phyloP scores from a whole-genome alignment of 2,329 filamentous ascomycete species.

The Blastomyces gilchristii region DNA sequence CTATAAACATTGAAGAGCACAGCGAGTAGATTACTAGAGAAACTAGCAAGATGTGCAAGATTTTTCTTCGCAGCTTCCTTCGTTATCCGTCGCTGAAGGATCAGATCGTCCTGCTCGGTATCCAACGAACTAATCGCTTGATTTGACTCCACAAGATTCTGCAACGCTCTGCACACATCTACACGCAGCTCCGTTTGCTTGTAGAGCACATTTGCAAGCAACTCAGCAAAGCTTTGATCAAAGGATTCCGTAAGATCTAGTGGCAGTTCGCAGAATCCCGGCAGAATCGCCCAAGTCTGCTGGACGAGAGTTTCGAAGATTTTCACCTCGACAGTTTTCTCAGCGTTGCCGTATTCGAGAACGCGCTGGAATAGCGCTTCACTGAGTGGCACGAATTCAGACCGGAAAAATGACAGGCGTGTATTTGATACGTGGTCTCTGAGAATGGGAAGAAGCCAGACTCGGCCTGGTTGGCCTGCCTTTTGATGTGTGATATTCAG shows the following conservation, averaged over 20 bases:
- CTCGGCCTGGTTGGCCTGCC: slow-evolving; percentile 69
- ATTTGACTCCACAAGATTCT: slow-evolving; percentile 84
- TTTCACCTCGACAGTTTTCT: slow-evolving; percentile 94
- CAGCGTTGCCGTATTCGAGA: slow-evolving; percentile 65
- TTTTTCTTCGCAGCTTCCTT: slow-evolving; percentile 68
- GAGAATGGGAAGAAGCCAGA: slow-evolving; percentile 88
- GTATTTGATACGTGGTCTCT: slow-evolving; percentile 87
- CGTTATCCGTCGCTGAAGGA: slow-evolving; percentile 68
- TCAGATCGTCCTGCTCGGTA: slow-evolving; percentile 57
- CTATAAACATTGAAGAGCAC: slow-evolving; percentile 99
- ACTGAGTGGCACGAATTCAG: slow-evolving; percentile 79
- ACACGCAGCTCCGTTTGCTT: slow-evolving; percentile 78
- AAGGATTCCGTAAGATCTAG: slow-evolving; percentile 67
- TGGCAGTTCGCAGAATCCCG: slow-evolving; percentile 89
- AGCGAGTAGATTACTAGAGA: slow-evolving; percentile 80
- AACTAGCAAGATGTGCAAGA: slow-evolving; percentile 65
- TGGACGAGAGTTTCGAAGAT: slow-evolving; percentile 95
- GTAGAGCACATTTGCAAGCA: slow-evolving; percentile 84
- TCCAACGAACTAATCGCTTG: slow-evolving; percentile 65
- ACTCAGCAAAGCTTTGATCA: slow-evolving; percentile 79
- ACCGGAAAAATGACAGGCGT: slow-evolving; percentile 70
- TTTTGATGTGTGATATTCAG: slow-evolving; percentile 72
- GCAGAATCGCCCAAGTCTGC: slow-evolving; percentile 87
- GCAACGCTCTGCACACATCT: slow-evolving; percentile 77
- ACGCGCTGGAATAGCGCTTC: slow-evolving; percentile 83